Base-by-base conservation (phyloP, 768 basidiomycete genomes). In the Lactarius hengduanensis region DNA sequence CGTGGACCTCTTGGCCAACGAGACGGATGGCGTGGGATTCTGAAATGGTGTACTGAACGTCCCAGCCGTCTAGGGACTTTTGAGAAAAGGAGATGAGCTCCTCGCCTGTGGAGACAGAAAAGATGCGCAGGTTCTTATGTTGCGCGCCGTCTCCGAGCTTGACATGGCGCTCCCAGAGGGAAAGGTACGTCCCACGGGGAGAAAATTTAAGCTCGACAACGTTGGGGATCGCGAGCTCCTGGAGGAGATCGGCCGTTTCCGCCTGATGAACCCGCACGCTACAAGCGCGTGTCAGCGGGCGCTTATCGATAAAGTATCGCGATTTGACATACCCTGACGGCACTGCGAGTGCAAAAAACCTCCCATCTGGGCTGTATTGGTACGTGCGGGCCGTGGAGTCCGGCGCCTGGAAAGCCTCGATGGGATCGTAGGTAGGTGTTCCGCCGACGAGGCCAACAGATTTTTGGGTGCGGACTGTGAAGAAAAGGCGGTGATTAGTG, bases 61-160 rank as follows among this genome's bases (percentile, higher is more conserved):
- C 87, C 95, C 96, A 97, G 70, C 86, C 86, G 68, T 97, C 94
- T 76, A 84, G 85, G n/a, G 86, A 84, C 80, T 97, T 97, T 80
- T 97, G 94, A 59, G 87, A 83, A 78, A 96, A 96, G 45, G 89
- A 80, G 67, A 89, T 85, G 69, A 96, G 85, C 78, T 98, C 94
- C 73, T 92, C 86, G 55, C 93, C 94, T 0, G 92, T 90, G 11
- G 87, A 89, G 16, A 84, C 88, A 70, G 90, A 90, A 82, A 95
- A 99, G 70, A 98, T 82, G 66, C 92, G 88, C 66, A 96, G 86
- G 76, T 99, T 99, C 81, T 92, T 96, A 83, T 96, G 92, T 77
- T 94, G 93, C 2, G 85, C 75, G 62, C 91, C 93, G 70, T 95
- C 95, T 75, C 94, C 96, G 59, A 91, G 84, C 79, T 97, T 97